Evolutionary conservation across 441 rosid genomes (phyloP), one percentile per base, ranked within the genome.

Genomic region (Rhodomyrtus psidioides): DNA sequence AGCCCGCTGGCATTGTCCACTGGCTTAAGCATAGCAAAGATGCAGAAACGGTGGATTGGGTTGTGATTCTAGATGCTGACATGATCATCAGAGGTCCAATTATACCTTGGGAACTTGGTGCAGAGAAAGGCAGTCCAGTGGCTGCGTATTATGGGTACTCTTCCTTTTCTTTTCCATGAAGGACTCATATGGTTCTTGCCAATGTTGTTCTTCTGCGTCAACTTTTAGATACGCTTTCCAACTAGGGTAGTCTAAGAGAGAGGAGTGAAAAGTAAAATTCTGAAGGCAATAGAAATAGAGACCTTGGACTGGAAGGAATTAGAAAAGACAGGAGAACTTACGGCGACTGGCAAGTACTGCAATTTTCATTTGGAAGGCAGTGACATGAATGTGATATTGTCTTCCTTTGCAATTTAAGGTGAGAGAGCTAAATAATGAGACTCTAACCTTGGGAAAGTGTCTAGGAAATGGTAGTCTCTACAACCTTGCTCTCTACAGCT

Each of bases 61-160:
- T 97, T 65, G 98, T 97, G 81, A 97, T 97, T 93, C 91, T 97
- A 59, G 99, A 97, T 91, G 99, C 99, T 49, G 99, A 97, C 90
- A 94, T 94, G 99, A 95, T 97, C 89, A 89, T 96, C 84, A 86
- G 99, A 89, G 98, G 99, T 86, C 99, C 99, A 24, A 94, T 97
- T 83, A 91, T 97, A 89, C 99, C 99, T 55, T 95, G 98, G 99
- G 94, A 97, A 86, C 98, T 97, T 83, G 99, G 99, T 85, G 98
- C 97, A 0, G 95, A 96, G 90, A 93, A 87, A 89, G 99, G 98
- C 85, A 91, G 91, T 85, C 98, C 99, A 46, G 93, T 97, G 85
- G 92, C 99, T 42, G 99, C 99, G 15, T 93, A 89, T 88, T 97
- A 97, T 87, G 99, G 99, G 99, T 97, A 92, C 81, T 59, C 79